Evolutionary conservation across 177 flowering plant species (phyloP).

Genomic region (Telopea speciosissima): DNA sequence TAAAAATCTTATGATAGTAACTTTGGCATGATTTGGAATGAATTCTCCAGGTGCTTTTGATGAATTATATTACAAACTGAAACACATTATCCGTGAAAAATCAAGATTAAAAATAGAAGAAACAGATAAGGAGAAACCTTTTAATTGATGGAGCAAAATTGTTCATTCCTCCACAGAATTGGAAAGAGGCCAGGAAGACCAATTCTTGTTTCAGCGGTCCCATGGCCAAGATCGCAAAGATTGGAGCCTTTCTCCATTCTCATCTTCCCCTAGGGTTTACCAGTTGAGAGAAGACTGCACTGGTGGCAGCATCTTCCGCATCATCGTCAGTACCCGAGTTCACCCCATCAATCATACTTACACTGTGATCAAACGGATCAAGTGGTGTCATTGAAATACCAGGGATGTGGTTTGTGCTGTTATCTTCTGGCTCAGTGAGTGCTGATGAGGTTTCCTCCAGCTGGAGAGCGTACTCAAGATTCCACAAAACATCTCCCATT

Average conservation of each 20-base stretch:
- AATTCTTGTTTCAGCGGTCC: conserved; percentile 1
- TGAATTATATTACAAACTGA: conserved; percentile 14
- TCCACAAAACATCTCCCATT: conserved; percentile 97
- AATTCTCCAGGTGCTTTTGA: not conserved
- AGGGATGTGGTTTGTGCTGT: conserved; percentile 84
- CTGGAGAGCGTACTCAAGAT: conserved; percentile 88
- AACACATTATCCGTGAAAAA: conserved; percentile 10
- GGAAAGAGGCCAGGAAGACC: conserved; percentile 1
- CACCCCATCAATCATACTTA: conserved; percentile 54
- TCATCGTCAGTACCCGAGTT: conserved; percentile 73
- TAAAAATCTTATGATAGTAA: not conserved
- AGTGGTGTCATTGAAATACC: conserved; percentile 57
- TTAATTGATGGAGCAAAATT: conserved; percentile 2
- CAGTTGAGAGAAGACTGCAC: conserved; percentile 93
- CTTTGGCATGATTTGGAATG: not conserved
- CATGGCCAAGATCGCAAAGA: not conserved
- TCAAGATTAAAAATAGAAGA: not conserved
- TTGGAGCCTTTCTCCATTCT: not conserved
- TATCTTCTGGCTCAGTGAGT: conserved; percentile 73
- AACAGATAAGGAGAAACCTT: conserved; percentile 3
- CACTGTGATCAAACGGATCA: conserved; percentile 67
- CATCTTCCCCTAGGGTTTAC: conserved; percentile 38
- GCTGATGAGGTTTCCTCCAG: conserved; percentile 80
- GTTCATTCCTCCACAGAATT: conserved; percentile 5
- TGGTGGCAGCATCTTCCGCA: conserved; percentile 74